Conservation (phyloP, 331 rosid species). For the Telfairia occidentalis region DNA sequence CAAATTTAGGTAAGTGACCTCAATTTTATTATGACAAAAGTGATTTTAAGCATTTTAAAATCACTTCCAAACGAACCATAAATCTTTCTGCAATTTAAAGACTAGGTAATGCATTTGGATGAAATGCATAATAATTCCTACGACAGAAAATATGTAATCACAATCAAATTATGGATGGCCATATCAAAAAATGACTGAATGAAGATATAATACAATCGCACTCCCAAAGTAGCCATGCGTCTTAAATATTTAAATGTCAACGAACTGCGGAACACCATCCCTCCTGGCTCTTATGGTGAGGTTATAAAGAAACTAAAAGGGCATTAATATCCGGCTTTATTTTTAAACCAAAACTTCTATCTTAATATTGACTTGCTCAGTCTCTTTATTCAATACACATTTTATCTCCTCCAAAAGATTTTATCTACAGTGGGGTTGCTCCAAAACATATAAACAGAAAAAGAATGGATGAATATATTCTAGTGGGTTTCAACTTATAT, state of each 20-base stretch:
- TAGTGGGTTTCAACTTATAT: slow-evolving; percentile 39
- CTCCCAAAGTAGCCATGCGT: background rate
- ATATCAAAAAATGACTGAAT: background rate
- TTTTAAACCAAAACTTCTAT: background rate
- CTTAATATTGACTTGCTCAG: slow-evolving; percentile 7
- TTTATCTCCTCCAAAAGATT: slow-evolving; percentile 17
- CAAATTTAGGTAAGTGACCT: too few species aligned
- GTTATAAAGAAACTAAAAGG: background rate
- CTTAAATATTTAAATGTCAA: too few species aligned
- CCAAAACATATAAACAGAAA: slow-evolving; percentile 55
- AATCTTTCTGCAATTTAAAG: too few species aligned
- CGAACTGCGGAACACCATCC: too few species aligned
- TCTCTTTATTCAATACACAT: slow-evolving; percentile 36
- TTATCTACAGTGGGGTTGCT: slow-evolving; percentile 29
- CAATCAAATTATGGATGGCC: background rate
- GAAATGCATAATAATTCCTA: too few species aligned
- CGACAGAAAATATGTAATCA: too few species aligned
- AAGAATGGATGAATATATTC: slow-evolving; percentile 57
- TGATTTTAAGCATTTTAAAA: too few species aligned
- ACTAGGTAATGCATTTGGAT: too few species aligned
- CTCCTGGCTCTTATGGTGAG: too few species aligned
- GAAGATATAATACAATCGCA: background rate
- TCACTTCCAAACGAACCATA: too few species aligned
- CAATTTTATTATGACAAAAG: too few species aligned
- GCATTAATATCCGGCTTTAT: background rate